phyloP scores from a whole-genome alignment of 176 grass and related monocot species.

The Musa itinerans region DNA sequence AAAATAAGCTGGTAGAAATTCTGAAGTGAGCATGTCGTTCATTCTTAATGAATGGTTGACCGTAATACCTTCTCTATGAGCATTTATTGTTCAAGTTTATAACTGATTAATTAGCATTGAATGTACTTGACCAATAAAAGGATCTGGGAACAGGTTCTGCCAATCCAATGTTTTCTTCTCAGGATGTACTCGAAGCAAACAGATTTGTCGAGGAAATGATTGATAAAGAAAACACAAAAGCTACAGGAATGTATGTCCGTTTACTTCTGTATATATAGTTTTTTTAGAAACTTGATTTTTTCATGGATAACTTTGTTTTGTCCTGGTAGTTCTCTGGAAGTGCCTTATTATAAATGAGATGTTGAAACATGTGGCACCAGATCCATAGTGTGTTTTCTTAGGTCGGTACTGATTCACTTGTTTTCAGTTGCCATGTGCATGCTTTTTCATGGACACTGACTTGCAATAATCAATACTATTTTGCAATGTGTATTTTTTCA shows the following conservation, averaged over 20 bases:
- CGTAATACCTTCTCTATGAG: not conserved
- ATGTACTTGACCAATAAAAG: constrained; percentile 2
- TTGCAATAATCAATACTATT: too few species aligned
- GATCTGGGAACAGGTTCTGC: constrained; percentile 56
- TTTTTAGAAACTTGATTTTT: too few species aligned
- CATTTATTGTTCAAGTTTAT: not conserved
- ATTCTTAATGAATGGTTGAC: not conserved
- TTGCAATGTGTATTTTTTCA: too few species aligned
- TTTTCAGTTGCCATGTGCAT: too few species aligned
- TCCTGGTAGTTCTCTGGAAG: not conserved
- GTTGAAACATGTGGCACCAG: too few species aligned
- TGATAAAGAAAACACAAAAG: constrained; percentile 27
- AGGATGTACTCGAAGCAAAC: constrained; percentile 57
- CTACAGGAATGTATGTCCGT: constrained; percentile 32
- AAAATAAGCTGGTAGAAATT: not conserved
- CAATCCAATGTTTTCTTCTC: constrained; percentile 66
- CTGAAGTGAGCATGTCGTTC: too few species aligned
- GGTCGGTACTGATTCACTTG: too few species aligned
- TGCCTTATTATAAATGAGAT: not conserved
- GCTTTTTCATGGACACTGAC: too few species aligned
- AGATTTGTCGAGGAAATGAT: constrained; percentile 56
- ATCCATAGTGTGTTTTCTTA: too few species aligned
- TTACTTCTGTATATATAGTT: constrained; percentile 6
- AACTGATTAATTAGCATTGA: not conserved
- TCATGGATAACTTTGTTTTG: too few species aligned